Evolutionary conservation across 805 yeast genomes (phyloP).

Genomic region (Yarrowia bubula): DNA sequence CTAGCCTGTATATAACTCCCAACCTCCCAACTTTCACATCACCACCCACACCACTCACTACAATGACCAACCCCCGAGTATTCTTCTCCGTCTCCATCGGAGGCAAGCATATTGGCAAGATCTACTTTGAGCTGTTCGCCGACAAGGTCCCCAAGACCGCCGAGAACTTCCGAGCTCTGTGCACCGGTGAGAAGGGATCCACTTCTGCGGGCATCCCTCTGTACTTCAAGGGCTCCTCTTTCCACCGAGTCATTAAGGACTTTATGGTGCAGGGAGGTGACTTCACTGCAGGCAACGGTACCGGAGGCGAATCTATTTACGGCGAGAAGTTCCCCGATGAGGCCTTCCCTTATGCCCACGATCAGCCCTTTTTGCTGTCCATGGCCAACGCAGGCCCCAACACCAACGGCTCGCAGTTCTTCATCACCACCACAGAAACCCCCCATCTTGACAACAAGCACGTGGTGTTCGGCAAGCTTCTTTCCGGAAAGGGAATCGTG

Average conservation of each 20-base stretch:
- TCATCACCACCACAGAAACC: constrained; percentile 86
- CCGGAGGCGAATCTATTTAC: constrained; percentile 80
- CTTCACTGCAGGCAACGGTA: constrained; percentile 68
- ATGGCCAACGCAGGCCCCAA: constrained; percentile 98
- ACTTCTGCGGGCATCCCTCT: constrained; percentile 63
- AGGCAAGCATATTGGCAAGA: constrained; percentile 66
- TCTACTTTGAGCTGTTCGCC: constrained; percentile 65
- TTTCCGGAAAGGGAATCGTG: constrained; percentile 76
- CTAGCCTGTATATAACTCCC: not conserved
- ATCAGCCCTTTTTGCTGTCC: constrained; percentile 80
- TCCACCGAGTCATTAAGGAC: constrained; percentile 82
- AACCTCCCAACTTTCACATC: not conserved
- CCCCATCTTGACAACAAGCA: constrained; percentile 96
- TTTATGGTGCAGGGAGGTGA: constrained; percentile 97
- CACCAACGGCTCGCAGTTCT: constrained; percentile 95
- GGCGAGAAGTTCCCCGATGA: constrained; percentile 91
- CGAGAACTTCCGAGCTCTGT: constrained; percentile 82
- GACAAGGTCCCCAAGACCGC: constrained; percentile 79
- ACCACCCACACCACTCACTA: not conserved
- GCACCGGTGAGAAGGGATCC: constrained; percentile 82
- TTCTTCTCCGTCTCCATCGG: constrained; percentile 79
- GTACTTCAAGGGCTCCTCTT: constrained; percentile 76
- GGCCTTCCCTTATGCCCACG: constrained; percentile 72
- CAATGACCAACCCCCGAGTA: constrained; percentile 47
- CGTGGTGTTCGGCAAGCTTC: constrained; percentile 90